These are phyloP conservation scores for Aspergillus nidulans DNA, from an alignment of 495 filamentous ascomycete genomes.

Conservation along the genomic window DNA sequence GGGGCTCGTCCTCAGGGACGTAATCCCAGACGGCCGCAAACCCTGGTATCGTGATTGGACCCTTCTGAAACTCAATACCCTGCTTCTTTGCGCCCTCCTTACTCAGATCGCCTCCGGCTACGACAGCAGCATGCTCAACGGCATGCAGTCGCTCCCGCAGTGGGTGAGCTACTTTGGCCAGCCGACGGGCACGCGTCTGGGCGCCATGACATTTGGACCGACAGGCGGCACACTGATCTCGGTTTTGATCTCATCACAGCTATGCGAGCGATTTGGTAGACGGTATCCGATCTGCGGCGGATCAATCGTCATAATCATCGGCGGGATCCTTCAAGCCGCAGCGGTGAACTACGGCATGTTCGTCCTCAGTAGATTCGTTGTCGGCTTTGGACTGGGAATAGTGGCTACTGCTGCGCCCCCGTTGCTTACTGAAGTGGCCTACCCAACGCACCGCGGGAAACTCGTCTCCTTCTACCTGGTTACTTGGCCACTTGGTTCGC, in stretches of 20 bases:
- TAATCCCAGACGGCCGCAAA: neutral
- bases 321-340: conserved; percentile 48
- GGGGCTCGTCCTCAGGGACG: conserved; percentile 6
- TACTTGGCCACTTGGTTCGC: neutral
- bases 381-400: conserved; percentile 40
- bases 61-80: conserved; percentile 5
- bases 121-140: conserved; percentile 13
- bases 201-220: conserved; percentile 7
- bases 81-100: conserved; percentile 3
- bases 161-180: conserved; percentile 3
- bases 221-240: conserved; percentile 4
- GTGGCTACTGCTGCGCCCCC: conserved; percentile 39
- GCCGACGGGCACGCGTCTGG: conserved; percentile 7
- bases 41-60: conserved; percentile 1
- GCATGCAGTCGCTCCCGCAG: conserved; percentile 9
- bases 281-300: conserved; percentile 46
- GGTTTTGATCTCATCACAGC: conserved; percentile 5
- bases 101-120: conserved; percentile 9
- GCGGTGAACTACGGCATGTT: conserved; percentile 40
- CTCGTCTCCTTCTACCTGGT: conserved; percentile 55
- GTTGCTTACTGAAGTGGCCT: conserved; percentile 47
- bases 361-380: conserved; percentile 38
- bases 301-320: conserved; percentile 46
- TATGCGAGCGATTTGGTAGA: conserved; percentile 43
- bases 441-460: conserved; percentile 52